Evolutionary conservation across 192 early-diverging fungal species (phyloP), one percentile per base, ranked within the genome.

Genomic region (Entomortierella chlamydospora): DNA sequence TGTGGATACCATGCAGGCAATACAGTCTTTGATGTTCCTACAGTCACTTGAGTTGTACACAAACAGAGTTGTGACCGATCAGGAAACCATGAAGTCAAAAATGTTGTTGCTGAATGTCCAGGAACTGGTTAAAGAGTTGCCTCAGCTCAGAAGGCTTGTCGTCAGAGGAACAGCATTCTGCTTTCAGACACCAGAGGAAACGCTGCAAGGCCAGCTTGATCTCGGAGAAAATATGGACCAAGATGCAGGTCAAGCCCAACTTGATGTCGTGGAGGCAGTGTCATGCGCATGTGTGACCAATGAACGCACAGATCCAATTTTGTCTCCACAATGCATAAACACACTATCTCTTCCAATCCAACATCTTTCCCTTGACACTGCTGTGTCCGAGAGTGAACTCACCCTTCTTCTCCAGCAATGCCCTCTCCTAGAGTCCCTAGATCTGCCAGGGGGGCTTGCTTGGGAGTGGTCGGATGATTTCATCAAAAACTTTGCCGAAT

Each of bases 381-480:
- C 50, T 2, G 17, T 56, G 15, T 25, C 64, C 13, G 41, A 56
- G 15, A 10, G 23, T 17, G 64, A 65, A 20, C 20, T 67, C 0
- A 28, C 30, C 2, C 26, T 47, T 0, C 50, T 67, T 4, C 64
- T 74, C 26, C n/a, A 37, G 12, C 64, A 67, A 13, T 61, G 39
- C 15, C 64, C 72, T 0, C 12, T 13, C 33, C 72, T 74, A 4
- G 39, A 61, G 31, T 66, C 58, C 39, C 58, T 74, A 1, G 49
- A 66, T n/a, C 56, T 74, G n/a, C 72, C 64, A 18, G 64, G 64
- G 2, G 64, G 72, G 0, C 57, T 74, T 6, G 9, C 39, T 42
- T 74, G 72, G 72, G 43, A 49, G 11, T 39, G 15, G 30, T 65
- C 62, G 1, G 49, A 59, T 15, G 1, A 1, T 1, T 74, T 74